Base-by-base conservation (phyloP, 2,329 filamentous ascomycete species). In the Fusarium siculi region DNA sequence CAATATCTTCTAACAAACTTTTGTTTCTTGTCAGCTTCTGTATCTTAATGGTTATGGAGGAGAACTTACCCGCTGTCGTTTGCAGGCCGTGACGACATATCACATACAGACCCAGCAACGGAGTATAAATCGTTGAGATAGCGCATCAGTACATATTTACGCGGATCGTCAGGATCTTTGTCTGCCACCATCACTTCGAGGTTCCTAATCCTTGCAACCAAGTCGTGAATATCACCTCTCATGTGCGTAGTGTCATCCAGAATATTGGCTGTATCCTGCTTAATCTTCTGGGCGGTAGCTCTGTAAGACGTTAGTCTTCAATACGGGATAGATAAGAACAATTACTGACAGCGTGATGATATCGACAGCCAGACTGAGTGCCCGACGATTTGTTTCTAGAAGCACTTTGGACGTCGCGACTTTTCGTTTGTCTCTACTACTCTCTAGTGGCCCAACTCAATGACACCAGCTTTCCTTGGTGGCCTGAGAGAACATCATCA, bases 91-190 rank as follows among this genome's bases (percentile, higher is more conserved):
- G 58, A 64, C 4, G 49, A 42, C n/a, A 39, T 28, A 2, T 25
- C 58, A 7, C 47, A 66, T 9, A 64, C 63, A 46, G 59, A 66
- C 8, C 36, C 59, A 5, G 63, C 63, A 4, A 64, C 23, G 4
- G 63, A 66, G 9, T 40, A 64, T 25, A 66, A 19, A 9, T 64
- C 63, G 23, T 65, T n/a, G 19, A 65, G 14, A 25, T 64, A 66
- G 8, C 63, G 43, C 11, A 37, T 63, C 36, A 66, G 8, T 25
- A 64, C 36, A 28, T 55, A 64, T 3, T 40, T 14, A 9, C 43
- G 40, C 9, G 59, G 21, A 3, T 42, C 63, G 6, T 47, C 30
- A 1, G 34, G 7, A 9, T 49, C 21, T 19, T 47, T 52, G 2
- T 19, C 23, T 11, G 40, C 12, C 4, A 66, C 12, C 16, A 56